Percentiles rank a stretch among this genome's conserved stretches.
These are phyloP conservation scores for Saururus chinensis DNA, from an alignment of 164 flowering plant genomes.

Conservation along the genomic window DNA sequence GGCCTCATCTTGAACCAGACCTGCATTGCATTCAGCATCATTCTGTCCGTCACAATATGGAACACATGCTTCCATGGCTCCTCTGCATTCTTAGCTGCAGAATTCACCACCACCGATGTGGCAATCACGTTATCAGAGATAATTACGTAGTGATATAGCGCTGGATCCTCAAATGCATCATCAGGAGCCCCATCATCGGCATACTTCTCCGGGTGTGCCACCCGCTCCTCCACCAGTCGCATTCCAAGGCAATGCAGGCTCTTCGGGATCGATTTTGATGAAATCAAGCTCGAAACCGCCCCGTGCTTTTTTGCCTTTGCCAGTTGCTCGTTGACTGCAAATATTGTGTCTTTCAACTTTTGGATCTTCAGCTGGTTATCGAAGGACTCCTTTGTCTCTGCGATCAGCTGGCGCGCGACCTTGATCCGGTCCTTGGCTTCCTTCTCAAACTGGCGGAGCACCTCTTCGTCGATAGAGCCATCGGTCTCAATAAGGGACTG, in stretches of 20 bases:
- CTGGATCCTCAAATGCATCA: slow-evolving; percentile 70
- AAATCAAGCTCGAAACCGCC: slow-evolving; percentile 54
- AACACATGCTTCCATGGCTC: slow-evolving; percentile 91
- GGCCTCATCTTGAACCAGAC: slow-evolving; percentile 94
- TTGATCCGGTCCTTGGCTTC: slow-evolving; percentile 83
- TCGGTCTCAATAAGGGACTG: slow-evolving; percentile 43
- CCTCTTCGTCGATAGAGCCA: slow-evolving; percentile 64
- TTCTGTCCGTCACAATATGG: slow-evolving; percentile 76
- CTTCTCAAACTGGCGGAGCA: slow-evolving; percentile 78
- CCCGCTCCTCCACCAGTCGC: slow-evolving; percentile 75
- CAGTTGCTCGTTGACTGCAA: slow-evolving; percentile 76
- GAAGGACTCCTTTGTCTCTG: slow-evolving; percentile 74
- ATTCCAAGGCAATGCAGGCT: slow-evolving; percentile 89
- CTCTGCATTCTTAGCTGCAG: slow-evolving; percentile 66
- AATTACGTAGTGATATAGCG: slow-evolving; percentile 72
- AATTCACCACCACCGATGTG: slow-evolving; percentile 84
- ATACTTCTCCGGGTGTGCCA: slow-evolving; percentile 74
- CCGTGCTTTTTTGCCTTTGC: slow-evolving; percentile 85
- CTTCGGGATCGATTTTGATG: slow-evolving; percentile 80
- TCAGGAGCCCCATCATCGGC: slow-evolving; percentile 37
- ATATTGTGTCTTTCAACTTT: slow-evolving; percentile 86
- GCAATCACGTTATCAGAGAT: slow-evolving; percentile 93
- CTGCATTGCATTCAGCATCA: slow-evolving; percentile 82
- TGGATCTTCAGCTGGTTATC: slow-evolving; percentile 95
- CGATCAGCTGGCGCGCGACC: slow-evolving; percentile 50